Conservation (phyloP, 2,329 filamentous ascomycete species). For the Aspergillus nomiae region DNA sequence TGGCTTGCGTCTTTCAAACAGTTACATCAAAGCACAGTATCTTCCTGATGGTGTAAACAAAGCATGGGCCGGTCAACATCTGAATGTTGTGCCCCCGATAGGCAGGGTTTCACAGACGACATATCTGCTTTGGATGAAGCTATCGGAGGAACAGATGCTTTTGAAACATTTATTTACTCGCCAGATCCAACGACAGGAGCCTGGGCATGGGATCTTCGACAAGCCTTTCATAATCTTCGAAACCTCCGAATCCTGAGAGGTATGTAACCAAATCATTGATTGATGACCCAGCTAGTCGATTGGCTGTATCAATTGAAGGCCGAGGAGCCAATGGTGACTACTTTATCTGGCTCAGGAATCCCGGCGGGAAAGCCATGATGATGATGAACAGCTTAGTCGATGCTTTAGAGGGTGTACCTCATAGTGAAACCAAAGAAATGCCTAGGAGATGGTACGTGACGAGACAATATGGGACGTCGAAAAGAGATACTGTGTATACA, state of each 20-base stretch:
- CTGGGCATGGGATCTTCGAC: background rate
- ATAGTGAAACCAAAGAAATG: background rate
- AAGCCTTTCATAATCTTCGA: slow-evolving; percentile 3
- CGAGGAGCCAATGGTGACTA: background rate
- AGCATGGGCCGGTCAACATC: slow-evolving; percentile 12
- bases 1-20: slow-evolving; percentile 15
- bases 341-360: background rate
- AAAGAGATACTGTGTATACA: background rate
- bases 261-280: background rate
- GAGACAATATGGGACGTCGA: background rate
- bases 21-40: slow-evolving; percentile 7
- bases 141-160: background rate
- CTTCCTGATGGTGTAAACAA: background rate
- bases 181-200: background rate
- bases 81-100: slow-evolving; percentile 16
- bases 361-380: background rate
- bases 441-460: background rate
- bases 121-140: background rate
- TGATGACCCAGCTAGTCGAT: slow-evolving; percentile 2
- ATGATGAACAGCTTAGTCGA: background rate
- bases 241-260: background rate
- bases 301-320: background rate
- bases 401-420: background rate
- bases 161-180: background rate
- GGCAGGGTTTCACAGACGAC: slow-evolving; percentile 8